Base-by-base conservation (phyloP, 495 filamentous ascomycete species). In the Penicillium bovifimosum region DNA sequence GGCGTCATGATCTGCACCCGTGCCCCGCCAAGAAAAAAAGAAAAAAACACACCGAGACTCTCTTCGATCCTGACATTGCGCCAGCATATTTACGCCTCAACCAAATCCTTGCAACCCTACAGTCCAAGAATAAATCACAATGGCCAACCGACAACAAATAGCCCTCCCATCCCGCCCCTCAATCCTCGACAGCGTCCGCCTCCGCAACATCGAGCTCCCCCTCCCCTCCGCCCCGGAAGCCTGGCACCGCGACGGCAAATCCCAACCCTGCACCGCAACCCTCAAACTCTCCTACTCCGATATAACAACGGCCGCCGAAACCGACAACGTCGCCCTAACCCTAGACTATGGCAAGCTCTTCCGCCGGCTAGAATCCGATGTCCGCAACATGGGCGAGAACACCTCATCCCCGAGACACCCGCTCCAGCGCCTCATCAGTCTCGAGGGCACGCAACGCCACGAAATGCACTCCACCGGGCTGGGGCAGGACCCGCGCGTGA, bases 281-380 rank as follows among this genome's bases (percentile, higher is more conserved):
- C 59, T 76, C 9, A 72, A 68, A 36, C 63, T 77, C 18, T 73
- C 73, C 24, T 75, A 76, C 55, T 73, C 72, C 10, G 73, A 70
- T 31, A 69, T 73, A 27, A 62, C 73, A 32, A 69, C 67, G 1
- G 67, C 71, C 11, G 74, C 73, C 0, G 64, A 62, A 13, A 65
- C 68, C 20, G 74, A 77, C 40, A 69, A 76, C 53, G 73, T 77
- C 47, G 73, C 71, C 5, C 64, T 75, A 6, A 71, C 73, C 1
- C 53, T 77, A 7, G 73, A 77, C 55, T 77, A 77, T 58, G 72
- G 74, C 33, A 76, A 76, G 56, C 68, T 77, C 1, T 77, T 71
- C 55, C 72, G 73, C 9, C 72, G 70, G n/a, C 50, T 75, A 9
- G 73, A 75, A 31, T 55, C 59, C 16, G 71, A 71, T 20, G 59